Percentiles rank a stretch among this genome's conserved stretches.
These are phyloP conservation scores for Fusarium torreyae DNA, from an alignment of 2,329 filamentous ascomycete species.

Conservation along the genomic window DNA sequence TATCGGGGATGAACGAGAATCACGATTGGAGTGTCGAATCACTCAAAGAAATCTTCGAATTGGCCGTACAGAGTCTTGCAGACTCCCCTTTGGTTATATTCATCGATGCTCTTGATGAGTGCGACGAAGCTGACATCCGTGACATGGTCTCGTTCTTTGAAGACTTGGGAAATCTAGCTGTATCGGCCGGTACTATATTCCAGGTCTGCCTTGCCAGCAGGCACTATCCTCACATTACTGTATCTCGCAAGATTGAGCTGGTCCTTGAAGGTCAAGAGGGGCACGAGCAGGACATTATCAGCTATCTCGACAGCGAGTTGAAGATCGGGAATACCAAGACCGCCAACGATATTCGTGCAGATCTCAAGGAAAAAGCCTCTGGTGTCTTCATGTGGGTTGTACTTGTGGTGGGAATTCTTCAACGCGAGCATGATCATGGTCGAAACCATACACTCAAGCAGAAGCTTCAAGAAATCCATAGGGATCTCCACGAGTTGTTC, in stretches of 20 bases:
- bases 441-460: constrained; percentile 42
- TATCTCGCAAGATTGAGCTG: constrained; percentile 48
- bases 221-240: constrained; percentile 61
- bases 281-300: constrained; percentile 48
- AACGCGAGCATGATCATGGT: constrained; percentile 52
- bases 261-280: constrained; percentile 48
- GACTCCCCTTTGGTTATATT: constrained; percentile 14
- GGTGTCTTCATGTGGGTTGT: constrained; percentile 63
- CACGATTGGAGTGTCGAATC: not conserved
- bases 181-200: constrained; percentile 38
- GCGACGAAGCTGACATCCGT: constrained; percentile 57
- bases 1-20: not conserved
- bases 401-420: constrained; percentile 58
- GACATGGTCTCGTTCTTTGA: constrained; percentile 62
- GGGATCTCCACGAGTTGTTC: constrained; percentile 63
- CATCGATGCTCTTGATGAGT: constrained; percentile 65
- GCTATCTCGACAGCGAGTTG: constrained; percentile 38
- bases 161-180: constrained; percentile 50
- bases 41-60: constrained; percentile 1
- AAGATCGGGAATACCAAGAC: not conserved
- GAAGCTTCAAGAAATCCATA: constrained; percentile 55
- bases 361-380: constrained; percentile 56
- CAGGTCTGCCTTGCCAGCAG: constrained; percentile 62
- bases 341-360: not conserved
- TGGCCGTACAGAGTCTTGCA: not conserved